A percentile compares a stretch with the other conserved stretches of the same genome.
These are phyloP conservation scores for Plantago rigida DNA, from an alignment of 305 asterid species.

Conservation along the genomic window DNA sequence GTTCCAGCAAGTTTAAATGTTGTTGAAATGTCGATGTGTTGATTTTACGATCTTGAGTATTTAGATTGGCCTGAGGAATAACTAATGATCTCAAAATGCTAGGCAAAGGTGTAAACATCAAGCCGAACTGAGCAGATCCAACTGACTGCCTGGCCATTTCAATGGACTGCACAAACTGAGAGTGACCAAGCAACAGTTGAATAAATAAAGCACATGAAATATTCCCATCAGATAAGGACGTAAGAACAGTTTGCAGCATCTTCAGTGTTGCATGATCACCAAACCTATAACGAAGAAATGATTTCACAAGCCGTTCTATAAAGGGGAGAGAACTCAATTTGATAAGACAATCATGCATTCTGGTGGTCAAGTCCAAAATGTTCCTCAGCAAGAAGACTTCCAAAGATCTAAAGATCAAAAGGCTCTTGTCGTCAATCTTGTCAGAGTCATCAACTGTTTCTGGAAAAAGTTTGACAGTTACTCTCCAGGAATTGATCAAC, in stretches of 20 bases:
- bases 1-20: constrained; percentile 46
- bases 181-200: constrained; percentile 74
- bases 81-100: constrained; percentile 51
- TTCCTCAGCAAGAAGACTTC: constrained; percentile 53
- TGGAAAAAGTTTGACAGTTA: constrained; percentile 46
- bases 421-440: constrained; percentile 31
- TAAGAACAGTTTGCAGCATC: constrained; percentile 54
- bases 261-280: constrained; percentile 58
- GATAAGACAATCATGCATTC: constrained; percentile 47
- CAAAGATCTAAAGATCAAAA: constrained; percentile 50
- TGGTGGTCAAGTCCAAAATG: constrained; percentile 42
- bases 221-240: constrained; percentile 47
- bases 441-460: constrained; percentile 30
- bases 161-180: constrained; percentile 52
- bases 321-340: constrained; percentile 58
- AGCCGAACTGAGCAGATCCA: constrained; percentile 46
- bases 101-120: constrained; percentile 57
- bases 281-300: constrained; percentile 70
- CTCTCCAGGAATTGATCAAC: constrained; percentile 63
- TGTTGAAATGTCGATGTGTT: constrained; percentile 29
- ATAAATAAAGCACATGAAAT: constrained; percentile 51
- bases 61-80: constrained; percentile 28
- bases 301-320: constrained; percentile 51
- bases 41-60: constrained; percentile 30
- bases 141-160: constrained; percentile 36